A percentile compares a stretch with the other conserved stretches of the same genome.
phyloP scores from a whole-genome alignment of 495 filamentous ascomycete genomes.

The Hyaloscypha finlandica region DNA sequence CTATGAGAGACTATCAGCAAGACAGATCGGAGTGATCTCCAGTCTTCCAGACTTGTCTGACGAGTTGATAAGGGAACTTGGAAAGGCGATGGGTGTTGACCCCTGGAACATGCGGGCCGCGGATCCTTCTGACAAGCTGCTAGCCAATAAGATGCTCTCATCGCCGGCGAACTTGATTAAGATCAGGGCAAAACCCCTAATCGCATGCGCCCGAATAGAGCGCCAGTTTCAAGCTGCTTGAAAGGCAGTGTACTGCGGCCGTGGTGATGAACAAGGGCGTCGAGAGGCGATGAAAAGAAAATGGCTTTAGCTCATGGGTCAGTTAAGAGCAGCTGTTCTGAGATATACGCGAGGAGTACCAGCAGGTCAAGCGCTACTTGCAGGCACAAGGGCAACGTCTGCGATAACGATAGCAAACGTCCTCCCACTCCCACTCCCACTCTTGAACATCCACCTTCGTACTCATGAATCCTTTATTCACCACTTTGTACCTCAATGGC shows the following conservation, averaged over 20 bases:
- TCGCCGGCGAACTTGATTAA: no score
- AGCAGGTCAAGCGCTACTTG: not conserved
- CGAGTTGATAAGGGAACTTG: not conserved
- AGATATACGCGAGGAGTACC: no score
- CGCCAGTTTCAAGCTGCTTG: no score
- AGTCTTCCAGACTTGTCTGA: not conserved
- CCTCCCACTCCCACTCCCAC: not conserved
- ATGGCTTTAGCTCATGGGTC: no score
- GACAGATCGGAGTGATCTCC: not conserved
- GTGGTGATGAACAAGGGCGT: no score
- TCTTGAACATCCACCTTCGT: not conserved
- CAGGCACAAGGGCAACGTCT: not conserved
- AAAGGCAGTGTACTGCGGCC: no score
- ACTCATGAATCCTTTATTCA: not conserved
- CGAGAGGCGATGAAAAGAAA: no score
- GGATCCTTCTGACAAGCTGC: not conserved
- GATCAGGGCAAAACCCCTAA: no score
- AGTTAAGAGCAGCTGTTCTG: no score
- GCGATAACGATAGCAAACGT: not conserved
- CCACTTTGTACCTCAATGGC: slow-evolving; percentile 14
- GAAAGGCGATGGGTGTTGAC: not conserved
- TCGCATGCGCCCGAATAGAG: no score
- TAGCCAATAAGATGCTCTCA: no score
- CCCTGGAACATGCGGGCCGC: not conserved
- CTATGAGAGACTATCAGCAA: not conserved